A percentile compares a stretch with the other conserved stretches of the same genome.
These are phyloP conservation scores for Colletotrichum musae DNA, from an alignment of 2,329 filamentous ascomycete genomes.

Conservation along the genomic window DNA sequence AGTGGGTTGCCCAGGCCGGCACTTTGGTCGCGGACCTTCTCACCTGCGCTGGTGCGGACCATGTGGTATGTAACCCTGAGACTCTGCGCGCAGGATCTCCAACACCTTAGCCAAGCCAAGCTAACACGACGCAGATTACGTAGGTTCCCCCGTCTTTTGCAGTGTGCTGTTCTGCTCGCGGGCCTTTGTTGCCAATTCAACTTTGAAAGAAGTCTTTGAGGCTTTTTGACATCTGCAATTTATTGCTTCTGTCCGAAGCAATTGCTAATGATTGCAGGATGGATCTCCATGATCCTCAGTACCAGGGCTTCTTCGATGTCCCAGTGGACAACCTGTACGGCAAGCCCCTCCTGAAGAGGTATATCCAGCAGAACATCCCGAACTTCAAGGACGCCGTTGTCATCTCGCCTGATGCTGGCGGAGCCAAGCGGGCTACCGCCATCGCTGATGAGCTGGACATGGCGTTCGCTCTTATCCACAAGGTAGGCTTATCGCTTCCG, in stretches of 20 bases:
- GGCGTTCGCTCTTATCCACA: slow-evolving; percentile 98
- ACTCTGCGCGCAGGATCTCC: not conserved
- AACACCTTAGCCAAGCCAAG: not conserved
- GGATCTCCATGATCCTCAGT: slow-evolving; percentile 96
- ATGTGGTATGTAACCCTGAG: slow-evolving; percentile 67
- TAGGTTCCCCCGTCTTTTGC: slow-evolving; percentile 41
- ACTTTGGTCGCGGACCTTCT: slow-evolving; percentile 94
- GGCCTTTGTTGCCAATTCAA: slow-evolving; percentile 1
- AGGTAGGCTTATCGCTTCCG: slow-evolving; percentile 69
- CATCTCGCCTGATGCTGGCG: slow-evolving; percentile 95
- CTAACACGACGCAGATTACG: slow-evolving; percentile 38
- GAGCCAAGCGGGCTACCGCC: slow-evolving; percentile 94
- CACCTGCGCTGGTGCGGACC: slow-evolving; percentile 95
- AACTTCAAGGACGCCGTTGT: slow-evolving; percentile 90
- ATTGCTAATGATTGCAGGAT: slow-evolving; percentile 63
- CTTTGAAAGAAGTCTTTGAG: not conserved
- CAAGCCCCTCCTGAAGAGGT: slow-evolving; percentile 78
- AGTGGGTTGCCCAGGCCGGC: slow-evolving; percentile 98
- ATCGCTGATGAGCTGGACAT: slow-evolving; percentile 95
- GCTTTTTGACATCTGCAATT: slow-evolving; percentile 1
- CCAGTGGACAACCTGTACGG: slow-evolving; percentile 98
- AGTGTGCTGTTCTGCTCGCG: not conserved
- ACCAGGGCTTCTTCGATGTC: slow-evolving; percentile 99
- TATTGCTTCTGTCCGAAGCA: slow-evolving; percentile 36
- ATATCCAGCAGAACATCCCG: slow-evolving; percentile 85